These are phyloP conservation scores for Bassia scoparia DNA, from an alignment of 148 eudicot genomes.

Conservation along the genomic window DNA sequence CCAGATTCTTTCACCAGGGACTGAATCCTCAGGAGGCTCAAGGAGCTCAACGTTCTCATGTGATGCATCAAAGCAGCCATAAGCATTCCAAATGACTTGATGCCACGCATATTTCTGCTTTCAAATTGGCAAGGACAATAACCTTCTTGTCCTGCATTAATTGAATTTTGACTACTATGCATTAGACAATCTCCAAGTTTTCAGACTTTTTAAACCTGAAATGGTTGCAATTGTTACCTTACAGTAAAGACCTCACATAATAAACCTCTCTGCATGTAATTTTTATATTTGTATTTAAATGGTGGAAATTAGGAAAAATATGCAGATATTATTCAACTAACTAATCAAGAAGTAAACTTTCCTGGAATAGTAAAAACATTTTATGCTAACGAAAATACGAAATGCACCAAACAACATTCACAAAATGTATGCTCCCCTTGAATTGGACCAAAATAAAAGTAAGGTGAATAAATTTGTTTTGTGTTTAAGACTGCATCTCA, in stretches of 20 bases:
- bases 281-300: no score
- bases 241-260: not conserved
- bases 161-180: not conserved
- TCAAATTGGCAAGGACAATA: slow-evolving; percentile 84
- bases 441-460: not conserved
- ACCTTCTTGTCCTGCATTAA: slow-evolving; percentile 63
- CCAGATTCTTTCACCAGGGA: slow-evolving; percentile 92
- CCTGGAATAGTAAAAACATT: not conserved
- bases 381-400: not conserved
- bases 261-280: no score
- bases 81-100: slow-evolving; percentile 90
- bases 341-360: no score
- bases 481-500: no score
- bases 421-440: not conserved
- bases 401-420: not conserved
- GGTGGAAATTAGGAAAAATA: no score
- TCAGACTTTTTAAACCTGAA: not conserved
- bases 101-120: slow-evolving; percentile 94
- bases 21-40: slow-evolving; percentile 78
- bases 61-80: slow-evolving; percentile 94
- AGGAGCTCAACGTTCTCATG: slow-evolving; percentile 97
- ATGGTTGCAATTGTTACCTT: not conserved
- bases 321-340: not conserved
- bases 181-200: not conserved
- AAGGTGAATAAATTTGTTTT: no score